Percentiles rank a stretch among this genome's conserved stretches.
Conservation (phyloP, 2,329 filamentous ascomycete genomes). For the Hymenoscyphus fraxineus region DNA sequence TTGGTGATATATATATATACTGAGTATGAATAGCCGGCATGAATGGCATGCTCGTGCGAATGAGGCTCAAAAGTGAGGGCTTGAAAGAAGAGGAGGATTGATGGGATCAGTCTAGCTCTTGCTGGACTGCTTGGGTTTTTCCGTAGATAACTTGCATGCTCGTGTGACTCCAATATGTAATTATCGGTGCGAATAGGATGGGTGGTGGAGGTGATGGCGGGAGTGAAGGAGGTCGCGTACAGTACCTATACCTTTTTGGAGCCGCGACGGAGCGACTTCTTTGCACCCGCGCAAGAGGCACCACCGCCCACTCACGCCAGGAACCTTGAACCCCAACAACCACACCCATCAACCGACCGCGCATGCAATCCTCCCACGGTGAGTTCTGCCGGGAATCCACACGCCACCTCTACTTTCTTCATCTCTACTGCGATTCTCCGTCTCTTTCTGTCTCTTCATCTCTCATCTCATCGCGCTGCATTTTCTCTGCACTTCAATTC, state of each 20-base stretch:
- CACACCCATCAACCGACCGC: neutral
- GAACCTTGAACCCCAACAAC: neutral
- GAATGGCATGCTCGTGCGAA: neutral
- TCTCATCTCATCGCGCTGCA: neutral
- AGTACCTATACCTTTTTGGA: neutral
- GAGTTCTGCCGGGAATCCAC: conserved; percentile 1
- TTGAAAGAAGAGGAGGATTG: conserved; percentile 3
- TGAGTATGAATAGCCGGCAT: neutral
- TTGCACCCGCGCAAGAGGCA: neutral
- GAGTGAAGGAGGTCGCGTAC: neutral
- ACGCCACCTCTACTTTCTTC: neutral
- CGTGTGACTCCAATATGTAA: conserved; percentile 29
- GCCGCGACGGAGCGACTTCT: conserved; percentile 1
- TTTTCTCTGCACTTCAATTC: neutral
- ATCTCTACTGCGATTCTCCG: neutral
- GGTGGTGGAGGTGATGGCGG: neutral
- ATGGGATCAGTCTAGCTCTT: conserved; percentile 2
- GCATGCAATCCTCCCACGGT: neutral
- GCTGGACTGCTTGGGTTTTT: conserved; percentile 3
- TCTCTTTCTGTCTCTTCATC: neutral
- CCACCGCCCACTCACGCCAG: neutral
- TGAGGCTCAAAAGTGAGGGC: neutral
- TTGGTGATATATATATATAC: conserved; percentile 1
- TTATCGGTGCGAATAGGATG: conserved; percentile 5
- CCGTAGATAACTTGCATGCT: conserved; percentile 31